Evolutionary conservation across 1,284 basidiomycete genomes (phyloP), one percentile per base, ranked within the genome.

Genomic region (Blastosporella zonata): DNA sequence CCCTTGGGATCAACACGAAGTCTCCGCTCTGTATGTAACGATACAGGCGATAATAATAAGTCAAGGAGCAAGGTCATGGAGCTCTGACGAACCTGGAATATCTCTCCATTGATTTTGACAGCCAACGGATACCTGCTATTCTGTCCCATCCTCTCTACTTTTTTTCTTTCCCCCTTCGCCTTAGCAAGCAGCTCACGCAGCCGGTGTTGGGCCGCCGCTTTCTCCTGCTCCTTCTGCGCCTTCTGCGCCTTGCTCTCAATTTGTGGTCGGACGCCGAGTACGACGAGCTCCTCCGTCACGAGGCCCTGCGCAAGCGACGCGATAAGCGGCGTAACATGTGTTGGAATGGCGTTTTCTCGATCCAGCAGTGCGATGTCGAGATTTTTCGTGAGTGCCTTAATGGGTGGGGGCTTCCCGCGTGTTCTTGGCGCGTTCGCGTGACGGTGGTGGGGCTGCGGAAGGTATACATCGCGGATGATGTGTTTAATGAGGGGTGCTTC

Each of bases 1-100:
- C 73, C 22, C 70, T 71, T 10, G 72, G 72, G 17, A 79, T 64
- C 2, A 84, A 47, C 3, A 85, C 67, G 15, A 74, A 71, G 53
- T 87, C 82, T 0, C 81, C 82, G 35, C 78, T 61, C 84, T 87
- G n/a, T n/a, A n/a, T n/a, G n/a, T n/a, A n/a, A 46, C 37, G 37
- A 20, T 46, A 27, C 54, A 42, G 49, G 22, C 12, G 43, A 29
- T 43, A 31, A 36, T 20, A 2, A 27, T 39, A 18, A 22, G 21
- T n/a, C n/a, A 38, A 28, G 12, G 17, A 44, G 9, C 27, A n/a
- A 15, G 20, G n/a, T 20, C 13, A 34, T 18, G 22, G 17, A 27
- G 13, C 25, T 13, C n/a, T 29, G 10, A 58, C 64, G 37, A 42
- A 74, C 73, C 57, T 61, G 56, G 53, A 73, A 79, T 6, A 41